A percentile compares a stretch with the other conserved stretches of the same genome.
phyloP scores from a whole-genome alignment of 2,329 filamentous ascomycete species.

The Onygena corvina region DNA sequence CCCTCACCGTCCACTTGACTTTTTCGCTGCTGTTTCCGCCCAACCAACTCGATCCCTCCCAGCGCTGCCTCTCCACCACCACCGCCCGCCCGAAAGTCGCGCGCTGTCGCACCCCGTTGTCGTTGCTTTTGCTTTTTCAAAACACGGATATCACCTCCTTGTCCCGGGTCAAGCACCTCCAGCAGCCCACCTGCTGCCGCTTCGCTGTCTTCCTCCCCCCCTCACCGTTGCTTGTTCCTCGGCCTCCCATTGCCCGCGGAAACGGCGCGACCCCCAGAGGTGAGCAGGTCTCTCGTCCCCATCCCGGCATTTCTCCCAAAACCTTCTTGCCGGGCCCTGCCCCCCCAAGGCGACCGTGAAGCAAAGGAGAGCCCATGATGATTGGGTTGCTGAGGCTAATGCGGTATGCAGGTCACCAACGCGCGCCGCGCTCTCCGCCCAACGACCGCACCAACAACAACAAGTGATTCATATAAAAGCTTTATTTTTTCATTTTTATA shows the following conservation, averaged over 20 bases:
- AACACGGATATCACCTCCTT: too few species aligned
- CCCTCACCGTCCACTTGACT: conserved; percentile 5
- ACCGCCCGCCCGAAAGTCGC: neutral
- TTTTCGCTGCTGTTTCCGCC: conserved; percentile 8
- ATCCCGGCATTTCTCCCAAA: neutral
- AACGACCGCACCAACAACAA: too few species aligned
- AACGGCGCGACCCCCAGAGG: neutral
- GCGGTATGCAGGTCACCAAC: conserved; percentile 1
- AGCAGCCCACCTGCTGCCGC: neutral
- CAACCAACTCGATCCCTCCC: neutral
- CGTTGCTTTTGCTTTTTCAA: conserved; percentile 6
- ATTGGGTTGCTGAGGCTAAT: conserved; percentile 6
- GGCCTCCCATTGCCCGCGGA: conserved; percentile 6
- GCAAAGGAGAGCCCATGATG: conserved; percentile 3
- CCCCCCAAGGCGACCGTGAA: conserved; percentile 14
- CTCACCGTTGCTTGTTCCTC: conserved; percentile 3
- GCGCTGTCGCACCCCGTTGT: neutral
- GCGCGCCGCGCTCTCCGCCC: conserved; percentile 4
- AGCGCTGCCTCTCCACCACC: too few species aligned
- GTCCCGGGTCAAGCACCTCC: too few species aligned
- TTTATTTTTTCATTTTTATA: neutral
- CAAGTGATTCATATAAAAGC: neutral
- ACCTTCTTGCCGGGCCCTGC: neutral
- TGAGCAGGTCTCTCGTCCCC: too few species aligned
- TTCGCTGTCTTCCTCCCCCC: neutral